phyloP scores from a whole-genome alignment of 163 green algal species.

The Chlorella variabilis region DNA sequence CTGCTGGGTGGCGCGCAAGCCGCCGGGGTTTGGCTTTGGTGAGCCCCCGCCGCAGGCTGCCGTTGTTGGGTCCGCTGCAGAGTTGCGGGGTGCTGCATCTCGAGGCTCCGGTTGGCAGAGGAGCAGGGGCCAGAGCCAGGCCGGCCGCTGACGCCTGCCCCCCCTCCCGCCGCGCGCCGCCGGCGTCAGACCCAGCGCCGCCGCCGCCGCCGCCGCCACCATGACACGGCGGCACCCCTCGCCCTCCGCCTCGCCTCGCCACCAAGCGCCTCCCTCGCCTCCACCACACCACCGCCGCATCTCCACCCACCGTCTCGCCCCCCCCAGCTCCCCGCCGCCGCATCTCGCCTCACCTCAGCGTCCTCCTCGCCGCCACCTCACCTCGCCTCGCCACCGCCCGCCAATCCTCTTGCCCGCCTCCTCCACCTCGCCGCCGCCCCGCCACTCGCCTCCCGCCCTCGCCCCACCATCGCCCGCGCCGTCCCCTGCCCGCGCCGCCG shows the following conservation, averaged over 20 bases:
- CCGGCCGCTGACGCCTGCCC: no score
- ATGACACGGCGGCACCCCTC: no score
- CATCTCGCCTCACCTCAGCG: background rate
- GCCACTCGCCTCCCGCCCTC: background rate
- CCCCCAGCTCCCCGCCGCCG: background rate
- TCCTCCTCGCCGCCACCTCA: background rate
- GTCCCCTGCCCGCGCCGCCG: no score
- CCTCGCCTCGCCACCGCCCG: background rate
- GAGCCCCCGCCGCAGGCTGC: background rate
- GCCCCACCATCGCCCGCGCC: no score
- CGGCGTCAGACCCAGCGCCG: no score
- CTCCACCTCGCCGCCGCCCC: background rate
- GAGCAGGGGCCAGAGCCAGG: no score
- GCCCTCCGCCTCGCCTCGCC: no score
- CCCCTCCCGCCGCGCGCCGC: no score
- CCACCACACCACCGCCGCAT: background rate
- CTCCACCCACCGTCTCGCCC: background rate
- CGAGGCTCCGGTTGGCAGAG: no score
- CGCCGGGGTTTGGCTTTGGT: constrained; percentile 70
- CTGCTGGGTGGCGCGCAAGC: constrained; percentile 47
- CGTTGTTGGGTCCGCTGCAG: background rate
- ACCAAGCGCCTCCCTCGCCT: no score
- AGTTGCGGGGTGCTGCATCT: no score
- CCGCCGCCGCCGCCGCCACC: no score
- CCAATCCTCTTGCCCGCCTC: background rate